phyloP scores from a whole-genome alignment of 768 basidiomycete species.

The Suillus clintonianus region DNA sequence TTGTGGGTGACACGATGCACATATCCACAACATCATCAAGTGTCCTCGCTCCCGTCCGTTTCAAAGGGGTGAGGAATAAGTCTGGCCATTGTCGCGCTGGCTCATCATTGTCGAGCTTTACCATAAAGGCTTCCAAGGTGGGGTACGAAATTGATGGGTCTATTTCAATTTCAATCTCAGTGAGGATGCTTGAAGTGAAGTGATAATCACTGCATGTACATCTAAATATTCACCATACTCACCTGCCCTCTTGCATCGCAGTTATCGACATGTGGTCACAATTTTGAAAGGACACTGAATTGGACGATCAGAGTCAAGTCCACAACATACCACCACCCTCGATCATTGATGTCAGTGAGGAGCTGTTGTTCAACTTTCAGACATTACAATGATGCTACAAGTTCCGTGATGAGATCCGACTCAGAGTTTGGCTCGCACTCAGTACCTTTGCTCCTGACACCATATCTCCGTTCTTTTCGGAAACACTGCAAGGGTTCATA shows the following conservation, averaged over 20 bases:
- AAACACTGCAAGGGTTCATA: too few species aligned
- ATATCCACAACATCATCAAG: conserved; percentile 1
- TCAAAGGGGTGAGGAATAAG: background rate
- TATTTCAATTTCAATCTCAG: background rate
- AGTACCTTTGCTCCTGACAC: too few species aligned
- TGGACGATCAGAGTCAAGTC: background rate
- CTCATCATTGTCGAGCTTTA: background rate
- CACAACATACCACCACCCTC: too few species aligned
- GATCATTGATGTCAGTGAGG: too few species aligned
- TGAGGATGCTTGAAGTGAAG: background rate
- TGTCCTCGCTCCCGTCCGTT: conserved; percentile 1
- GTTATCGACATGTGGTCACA: background rate
- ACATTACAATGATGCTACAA: too few species aligned
- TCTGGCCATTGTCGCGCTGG: background rate
- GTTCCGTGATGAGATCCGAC: too few species aligned
- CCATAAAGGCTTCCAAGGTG: background rate
- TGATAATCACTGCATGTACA: too few species aligned
- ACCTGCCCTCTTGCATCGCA: background rate
- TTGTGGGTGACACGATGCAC: conserved; percentile 5
- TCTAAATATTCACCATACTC: too few species aligned
- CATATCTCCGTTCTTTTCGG: too few species aligned
- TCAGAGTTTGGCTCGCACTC: too few species aligned
- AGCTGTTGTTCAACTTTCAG: too few species aligned
- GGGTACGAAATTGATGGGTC: conserved; percentile 4
- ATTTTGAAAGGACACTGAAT: background rate